Conservation (phyloP, 371 early-diverging fungal genomes). For the Haplosporangium sp. region DNA sequence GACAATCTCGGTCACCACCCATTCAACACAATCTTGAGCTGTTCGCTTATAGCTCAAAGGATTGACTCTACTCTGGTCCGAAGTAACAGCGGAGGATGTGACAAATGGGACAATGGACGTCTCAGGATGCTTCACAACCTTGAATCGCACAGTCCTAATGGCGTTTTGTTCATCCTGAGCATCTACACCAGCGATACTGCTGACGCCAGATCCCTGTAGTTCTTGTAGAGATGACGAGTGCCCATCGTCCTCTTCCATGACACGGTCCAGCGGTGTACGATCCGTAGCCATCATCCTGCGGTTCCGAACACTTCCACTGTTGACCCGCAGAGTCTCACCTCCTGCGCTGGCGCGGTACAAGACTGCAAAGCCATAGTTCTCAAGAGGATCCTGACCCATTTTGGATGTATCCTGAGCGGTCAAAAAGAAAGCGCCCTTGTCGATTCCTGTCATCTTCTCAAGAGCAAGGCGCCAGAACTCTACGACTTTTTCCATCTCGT, state of each 20-base stretch:
- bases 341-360: slow-evolving; percentile 56
- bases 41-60: slow-evolving; percentile 22
- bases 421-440: slow-evolving; percentile 61
- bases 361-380: slow-evolving; percentile 71
- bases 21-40: slow-evolving; percentile 40
- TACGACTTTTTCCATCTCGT: slow-evolving; percentile 76
- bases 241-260: slow-evolving; percentile 25
- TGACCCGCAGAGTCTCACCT: slow-evolving; percentile 66
- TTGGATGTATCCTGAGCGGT: slow-evolving; percentile 30
- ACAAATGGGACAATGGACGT: slow-evolving; percentile 34
- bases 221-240: not conserved
- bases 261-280: slow-evolving; percentile 6
- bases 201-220: not conserved
- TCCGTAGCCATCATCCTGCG: slow-evolving; percentile 38
- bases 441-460: slow-evolving; percentile 65
- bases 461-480: slow-evolving; percentile 74
- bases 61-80: slow-evolving; percentile 10
- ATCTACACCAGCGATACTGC: slow-evolving; percentile 7
- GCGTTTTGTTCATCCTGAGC: slow-evolving; percentile 18
- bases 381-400: slow-evolving; percentile 45
- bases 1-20: slow-evolving; percentile 45
- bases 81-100: slow-evolving; percentile 1
- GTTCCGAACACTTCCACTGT: slow-evolving; percentile 71
- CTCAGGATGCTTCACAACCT: slow-evolving; percentile 48
- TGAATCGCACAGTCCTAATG: slow-evolving; percentile 45